These are phyloP conservation scores for Talaromyces sp. DNA, from an alignment of 2,329 filamentous ascomycete species.

Conservation along the genomic window DNA sequence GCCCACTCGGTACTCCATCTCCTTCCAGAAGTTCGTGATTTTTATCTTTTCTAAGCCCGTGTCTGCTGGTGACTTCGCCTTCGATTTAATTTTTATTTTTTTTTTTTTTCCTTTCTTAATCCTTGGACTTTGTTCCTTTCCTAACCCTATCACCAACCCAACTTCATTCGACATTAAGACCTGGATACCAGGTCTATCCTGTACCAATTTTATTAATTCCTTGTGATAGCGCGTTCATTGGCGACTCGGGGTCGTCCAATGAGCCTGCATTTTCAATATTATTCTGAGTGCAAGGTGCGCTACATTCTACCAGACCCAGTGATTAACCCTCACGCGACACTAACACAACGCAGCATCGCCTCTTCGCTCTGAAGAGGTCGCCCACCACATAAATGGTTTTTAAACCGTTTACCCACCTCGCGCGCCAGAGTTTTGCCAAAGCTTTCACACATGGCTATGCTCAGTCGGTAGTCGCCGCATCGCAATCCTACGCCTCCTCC, in stretches of 20 bases:
- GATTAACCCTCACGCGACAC: neutral
- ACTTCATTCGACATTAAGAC: neutral
- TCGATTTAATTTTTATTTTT: slow-evolving; percentile 1
- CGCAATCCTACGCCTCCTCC: slow-evolving; percentile 77
- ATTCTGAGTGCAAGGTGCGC: slow-evolving; percentile 66
- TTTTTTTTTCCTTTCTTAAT: slow-evolving; percentile 13
- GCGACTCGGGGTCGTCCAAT: slow-evolving; percentile 88
- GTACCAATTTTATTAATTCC: slow-evolving; percentile 6
- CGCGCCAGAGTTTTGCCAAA: slow-evolving; percentile 96
- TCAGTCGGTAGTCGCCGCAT: slow-evolving; percentile 94
- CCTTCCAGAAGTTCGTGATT: slow-evolving; percentile 25
- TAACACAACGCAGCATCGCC: slow-evolving; percentile 52
- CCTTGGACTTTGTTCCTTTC: too few species aligned
- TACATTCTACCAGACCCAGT: too few species aligned
- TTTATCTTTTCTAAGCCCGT: too few species aligned
- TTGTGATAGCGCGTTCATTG: slow-evolving; percentile 75
- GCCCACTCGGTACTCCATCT: slow-evolving; percentile 26
- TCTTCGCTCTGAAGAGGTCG: slow-evolving; percentile 66
- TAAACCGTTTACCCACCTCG: slow-evolving; percentile 75
- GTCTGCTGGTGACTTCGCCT: too few species aligned
- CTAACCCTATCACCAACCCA: neutral
- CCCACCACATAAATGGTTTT: slow-evolving; percentile 83
- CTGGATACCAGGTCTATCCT: slow-evolving; percentile 12
- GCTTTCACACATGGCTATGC: slow-evolving; percentile 97
- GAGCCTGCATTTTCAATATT: slow-evolving; percentile 82